Evolutionary conservation across 768 basidiomycete species (phyloP), one percentile per base, ranked within the genome.

Genomic region (Kwoniella sp.): DNA sequence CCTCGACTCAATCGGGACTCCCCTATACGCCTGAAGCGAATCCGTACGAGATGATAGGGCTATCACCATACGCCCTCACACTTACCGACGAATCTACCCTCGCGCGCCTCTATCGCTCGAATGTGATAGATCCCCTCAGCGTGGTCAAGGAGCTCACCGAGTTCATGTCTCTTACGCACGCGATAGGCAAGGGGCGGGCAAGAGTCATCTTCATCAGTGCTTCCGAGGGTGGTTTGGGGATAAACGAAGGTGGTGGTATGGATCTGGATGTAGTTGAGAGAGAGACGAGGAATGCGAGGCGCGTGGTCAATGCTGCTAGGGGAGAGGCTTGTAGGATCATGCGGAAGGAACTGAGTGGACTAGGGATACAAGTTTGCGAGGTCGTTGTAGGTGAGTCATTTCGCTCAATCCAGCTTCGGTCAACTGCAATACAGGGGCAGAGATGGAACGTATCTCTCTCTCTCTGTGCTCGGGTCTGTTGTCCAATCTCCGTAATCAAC

Each of bases 361-460:
- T 64, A 0, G 73, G 71, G 1, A 61, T 76, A 7, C 69, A 71
- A 37, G 75, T 76, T 7, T 76, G 73, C 48, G 71, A 76, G 41
- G 73, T 76, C 5, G 66, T 70, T 29, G 71, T 67, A 8, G 75
- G 75, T 74, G 57, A 67, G 75, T 65, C n/a, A n/a, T 20, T 29
- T 1, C 23, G n/a, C 41, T 25, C 25, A 50, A 4, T 7, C 48
- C 25, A n/a, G 58, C 13, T 23, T 57, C 28, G 22, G 23, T 28
- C 34, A 15, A 26, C 22, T 37, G 34, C 41, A 12, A 15, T 23
- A 22, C 28, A 15, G n/a, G n/a, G n/a, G n/a, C n/a, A n/a, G n/a
- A n/a, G n/a, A n/a, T n/a, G n/a, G n/a, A n/a, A n/a, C n/a, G n/a
- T n/a, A n/a, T n/a, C n/a, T n/a, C n/a, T n/a, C n/a, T n/a, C n/a